Evolutionary conservation across 2,329 filamentous ascomycete genomes (phyloP).

Genomic region (Calonectria pseudoturangicola): DNA sequence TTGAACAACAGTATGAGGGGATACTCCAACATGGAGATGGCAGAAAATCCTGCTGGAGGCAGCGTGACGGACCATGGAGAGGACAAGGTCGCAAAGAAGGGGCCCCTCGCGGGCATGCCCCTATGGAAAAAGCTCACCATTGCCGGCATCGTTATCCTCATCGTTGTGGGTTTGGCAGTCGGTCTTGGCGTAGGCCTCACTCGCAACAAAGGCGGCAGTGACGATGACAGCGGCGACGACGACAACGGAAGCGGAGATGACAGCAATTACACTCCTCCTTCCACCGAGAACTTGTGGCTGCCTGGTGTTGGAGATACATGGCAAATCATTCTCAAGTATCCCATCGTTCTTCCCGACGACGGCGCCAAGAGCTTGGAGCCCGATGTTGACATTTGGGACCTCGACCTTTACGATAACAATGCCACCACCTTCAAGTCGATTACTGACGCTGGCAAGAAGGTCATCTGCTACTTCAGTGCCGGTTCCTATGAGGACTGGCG

Average conservation of each 20-base stretch:
- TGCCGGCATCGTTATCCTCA: slow-evolving; percentile 49
- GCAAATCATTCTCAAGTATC: slow-evolving; percentile 76
- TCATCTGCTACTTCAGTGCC: slow-evolving; percentile 86
- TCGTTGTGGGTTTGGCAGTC: slow-evolving; percentile 68
- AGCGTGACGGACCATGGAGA: slow-evolving; percentile 6
- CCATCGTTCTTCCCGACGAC: slow-evolving; percentile 65
- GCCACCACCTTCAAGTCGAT: slow-evolving; percentile 70
- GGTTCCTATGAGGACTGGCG: slow-evolving; percentile 81
- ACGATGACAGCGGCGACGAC: slow-evolving; percentile 41
- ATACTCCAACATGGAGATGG: slow-evolving; percentile 18
- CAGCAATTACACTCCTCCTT: slow-evolving; percentile 46
- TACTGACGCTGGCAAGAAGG: slow-evolving; percentile 73
- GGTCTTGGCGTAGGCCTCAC: slow-evolving; percentile 75
- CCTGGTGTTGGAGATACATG: slow-evolving; percentile 72
- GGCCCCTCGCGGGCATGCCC: slow-evolving; percentile 39
- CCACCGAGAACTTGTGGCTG: slow-evolving; percentile 66
- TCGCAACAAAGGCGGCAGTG: slow-evolving; percentile 53
- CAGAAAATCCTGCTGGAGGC: background rate
- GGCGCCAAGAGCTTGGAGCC: slow-evolving; percentile 56
- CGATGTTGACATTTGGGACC: slow-evolving; percentile 69
- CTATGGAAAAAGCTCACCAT: slow-evolving; percentile 58
- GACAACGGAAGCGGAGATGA: slow-evolving; percentile 46
- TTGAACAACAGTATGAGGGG: background rate
- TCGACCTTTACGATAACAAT: slow-evolving; percentile 75
- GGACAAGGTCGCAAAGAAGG: slow-evolving; percentile 34